Evolutionary conservation across 2,329 filamentous ascomycete species (phyloP).

Genomic region (Phoma sp.): DNA sequence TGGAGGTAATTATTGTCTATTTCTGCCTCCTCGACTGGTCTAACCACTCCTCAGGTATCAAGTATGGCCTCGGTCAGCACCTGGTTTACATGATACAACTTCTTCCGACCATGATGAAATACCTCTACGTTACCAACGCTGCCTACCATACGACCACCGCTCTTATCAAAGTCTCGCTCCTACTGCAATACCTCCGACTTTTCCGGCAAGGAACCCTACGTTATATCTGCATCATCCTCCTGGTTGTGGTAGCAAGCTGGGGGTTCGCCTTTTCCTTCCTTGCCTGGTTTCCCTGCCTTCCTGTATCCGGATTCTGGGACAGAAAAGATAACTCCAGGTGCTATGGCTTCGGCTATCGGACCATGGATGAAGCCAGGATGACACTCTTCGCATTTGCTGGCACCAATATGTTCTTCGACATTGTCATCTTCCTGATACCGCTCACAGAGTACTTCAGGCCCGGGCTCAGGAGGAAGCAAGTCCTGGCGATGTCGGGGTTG

Average conservation of each 20-base stretch:
- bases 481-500: conserved; percentile 29
- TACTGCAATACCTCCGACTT: conserved; percentile 44
- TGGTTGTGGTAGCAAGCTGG: conserved; percentile 32
- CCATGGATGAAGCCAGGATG: conserved; percentile 10
- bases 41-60: conserved; percentile 27
- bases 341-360: conserved; percentile 24
- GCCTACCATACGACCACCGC: conserved; percentile 38
- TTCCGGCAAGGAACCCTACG: conserved; percentile 33
- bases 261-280: conserved; percentile 37
- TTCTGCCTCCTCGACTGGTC: not conserved
- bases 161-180: conserved; percentile 44
- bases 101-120: conserved; percentile 26
- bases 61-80: conserved; percentile 41
- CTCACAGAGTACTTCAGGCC: conserved; percentile 27
- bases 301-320: conserved; percentile 33
- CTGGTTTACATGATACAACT: conserved; percentile 23
- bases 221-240: conserved; percentile 20
- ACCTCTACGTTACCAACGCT: conserved; percentile 34
- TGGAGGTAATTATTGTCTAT: conserved; percentile 20
- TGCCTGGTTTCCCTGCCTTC: conserved; percentile 40
- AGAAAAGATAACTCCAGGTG: conserved; percentile 21
- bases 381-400: conserved; percentile 26
- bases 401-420: conserved; percentile 37
- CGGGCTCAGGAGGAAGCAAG: conserved; percentile 24
- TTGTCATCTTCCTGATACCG: conserved; percentile 32